Evolutionary conservation across 768 basidiomycete genomes (phyloP).

Genomic region (Leccinum broughii): DNA sequence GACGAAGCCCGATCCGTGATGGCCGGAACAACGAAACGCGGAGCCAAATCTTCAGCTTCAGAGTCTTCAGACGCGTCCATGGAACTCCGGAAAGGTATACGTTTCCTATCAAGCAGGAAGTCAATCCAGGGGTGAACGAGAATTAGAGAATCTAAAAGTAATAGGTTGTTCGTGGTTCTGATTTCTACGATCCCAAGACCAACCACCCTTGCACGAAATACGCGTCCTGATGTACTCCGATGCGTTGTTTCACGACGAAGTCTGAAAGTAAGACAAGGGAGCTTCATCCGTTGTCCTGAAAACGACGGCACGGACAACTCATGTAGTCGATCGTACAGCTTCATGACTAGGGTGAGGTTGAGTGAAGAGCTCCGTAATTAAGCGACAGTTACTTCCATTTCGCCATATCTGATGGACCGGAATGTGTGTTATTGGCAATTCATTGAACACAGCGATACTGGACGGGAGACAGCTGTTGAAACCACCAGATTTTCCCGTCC

Average conservation of each 20-base stretch:
- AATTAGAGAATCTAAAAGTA: background rate
- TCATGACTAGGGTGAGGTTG: background rate
- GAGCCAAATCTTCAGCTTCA: too few relatives aligned
- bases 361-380: background rate
- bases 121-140: background rate
- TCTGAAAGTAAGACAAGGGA: background rate
- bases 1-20: too few relatives aligned
- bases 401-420: background rate
- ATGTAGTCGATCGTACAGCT: background rate
- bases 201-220: background rate
- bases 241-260: background rate
- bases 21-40: too few relatives aligned
- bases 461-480: background rate
- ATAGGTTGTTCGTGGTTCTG: background rate
- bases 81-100: background rate
- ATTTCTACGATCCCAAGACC: background rate
- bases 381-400: background rate
- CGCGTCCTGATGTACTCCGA: background rate
- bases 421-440: background rate
- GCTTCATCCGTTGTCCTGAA: background rate
- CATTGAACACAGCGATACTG: background rate
- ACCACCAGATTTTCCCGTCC: background rate
- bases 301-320: background rate
- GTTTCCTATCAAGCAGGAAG: background rate
- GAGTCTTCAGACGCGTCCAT: background rate